A percentile compares a stretch with the other conserved stretches of the same genome.
Evolutionary conservation across 257 asterid genomes (phyloP).

Genomic region (Solanum rostratum): DNA sequence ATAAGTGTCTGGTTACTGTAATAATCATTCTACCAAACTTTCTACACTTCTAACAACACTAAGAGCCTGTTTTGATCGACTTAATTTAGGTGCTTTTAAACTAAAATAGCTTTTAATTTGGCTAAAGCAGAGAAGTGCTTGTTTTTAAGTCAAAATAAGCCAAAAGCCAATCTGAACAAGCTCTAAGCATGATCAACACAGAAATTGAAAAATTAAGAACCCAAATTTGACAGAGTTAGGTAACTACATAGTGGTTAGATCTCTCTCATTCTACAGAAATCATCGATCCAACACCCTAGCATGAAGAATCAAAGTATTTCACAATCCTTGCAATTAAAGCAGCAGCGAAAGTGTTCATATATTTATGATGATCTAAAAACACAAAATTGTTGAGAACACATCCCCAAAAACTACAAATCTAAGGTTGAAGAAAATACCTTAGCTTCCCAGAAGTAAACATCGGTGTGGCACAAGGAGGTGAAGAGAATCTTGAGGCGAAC

Average conservation of each 20-base stretch:
- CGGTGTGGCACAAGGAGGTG: constrained; percentile 90
- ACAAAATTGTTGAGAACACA: background rate
- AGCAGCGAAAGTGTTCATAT: background rate
- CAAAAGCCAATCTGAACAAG: too few relatives aligned
- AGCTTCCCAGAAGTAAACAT: constrained; percentile 86
- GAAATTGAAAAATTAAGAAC: background rate
- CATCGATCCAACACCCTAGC: background rate
- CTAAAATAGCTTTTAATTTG: too few relatives aligned
- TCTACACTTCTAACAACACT: background rate
- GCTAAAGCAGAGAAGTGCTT: too few relatives aligned
- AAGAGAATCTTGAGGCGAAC: constrained; percentile 71
- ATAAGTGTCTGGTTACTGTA: background rate
- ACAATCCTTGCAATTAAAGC: background rate
- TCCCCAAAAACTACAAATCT: background rate
- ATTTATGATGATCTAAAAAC: background rate
- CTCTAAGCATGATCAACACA: background rate
- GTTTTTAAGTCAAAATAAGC: too few relatives aligned
- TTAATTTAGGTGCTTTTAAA: too few relatives aligned
- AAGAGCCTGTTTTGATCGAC: too few relatives aligned
- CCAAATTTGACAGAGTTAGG: background rate
- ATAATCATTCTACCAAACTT: background rate
- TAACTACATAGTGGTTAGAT: background rate
- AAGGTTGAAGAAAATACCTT: constrained; percentile 28
- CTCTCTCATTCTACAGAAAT: background rate
- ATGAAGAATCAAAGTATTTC: background rate